These are phyloP conservation scores for Amylostereum areolatum DNA, from an alignment of 1,284 basidiomycete genomes.

Conservation along the genomic window DNA sequence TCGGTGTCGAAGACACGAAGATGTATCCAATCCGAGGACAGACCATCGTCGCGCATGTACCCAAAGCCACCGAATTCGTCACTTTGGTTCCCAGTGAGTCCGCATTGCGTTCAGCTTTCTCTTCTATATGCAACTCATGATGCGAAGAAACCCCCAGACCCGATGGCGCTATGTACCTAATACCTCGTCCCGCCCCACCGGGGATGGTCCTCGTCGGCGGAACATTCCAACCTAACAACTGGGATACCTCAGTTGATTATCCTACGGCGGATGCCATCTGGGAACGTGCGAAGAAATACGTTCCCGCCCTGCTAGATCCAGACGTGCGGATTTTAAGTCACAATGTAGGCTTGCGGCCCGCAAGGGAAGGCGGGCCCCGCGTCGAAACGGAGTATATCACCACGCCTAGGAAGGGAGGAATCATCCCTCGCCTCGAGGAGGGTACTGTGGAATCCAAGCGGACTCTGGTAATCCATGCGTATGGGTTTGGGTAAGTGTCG, in stretches of 20 bases:
- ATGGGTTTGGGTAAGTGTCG: slow-evolving; percentile 39
- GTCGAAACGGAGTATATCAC: slow-evolving; percentile 54
- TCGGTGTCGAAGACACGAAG: slow-evolving; percentile 72
- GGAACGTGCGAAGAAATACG: slow-evolving; percentile 32
- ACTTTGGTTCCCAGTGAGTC: slow-evolving; percentile 15
- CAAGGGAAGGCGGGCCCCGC: slow-evolving; percentile 60
- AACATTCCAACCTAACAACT: slow-evolving; percentile 41
- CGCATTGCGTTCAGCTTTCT: not conserved
- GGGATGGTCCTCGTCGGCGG: slow-evolving; percentile 47
- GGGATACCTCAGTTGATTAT: slow-evolving; percentile 44
- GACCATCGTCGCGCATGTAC: slow-evolving; percentile 73
- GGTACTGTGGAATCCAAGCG: slow-evolving; percentile 34
- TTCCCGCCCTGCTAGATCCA: slow-evolving; percentile 30
- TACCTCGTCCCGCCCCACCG: slow-evolving; percentile 39
- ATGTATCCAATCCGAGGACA: slow-evolving; percentile 84
- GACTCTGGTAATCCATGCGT: slow-evolving; percentile 65
- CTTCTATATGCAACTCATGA: slow-evolving; percentile 2
- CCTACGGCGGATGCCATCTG: slow-evolving; percentile 38
- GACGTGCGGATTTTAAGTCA: slow-evolving; percentile 44
- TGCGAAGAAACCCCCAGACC: slow-evolving; percentile 1
- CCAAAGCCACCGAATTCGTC: slow-evolving; percentile 42
- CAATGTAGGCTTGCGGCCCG: slow-evolving; percentile 70
- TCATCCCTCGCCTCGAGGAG: slow-evolving; percentile 21
- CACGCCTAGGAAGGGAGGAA: slow-evolving; percentile 29
- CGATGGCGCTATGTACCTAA: slow-evolving; percentile 40